Base-by-base conservation (phyloP, 352 stramenopile genomes). In the Discostella stelligera region DNA sequence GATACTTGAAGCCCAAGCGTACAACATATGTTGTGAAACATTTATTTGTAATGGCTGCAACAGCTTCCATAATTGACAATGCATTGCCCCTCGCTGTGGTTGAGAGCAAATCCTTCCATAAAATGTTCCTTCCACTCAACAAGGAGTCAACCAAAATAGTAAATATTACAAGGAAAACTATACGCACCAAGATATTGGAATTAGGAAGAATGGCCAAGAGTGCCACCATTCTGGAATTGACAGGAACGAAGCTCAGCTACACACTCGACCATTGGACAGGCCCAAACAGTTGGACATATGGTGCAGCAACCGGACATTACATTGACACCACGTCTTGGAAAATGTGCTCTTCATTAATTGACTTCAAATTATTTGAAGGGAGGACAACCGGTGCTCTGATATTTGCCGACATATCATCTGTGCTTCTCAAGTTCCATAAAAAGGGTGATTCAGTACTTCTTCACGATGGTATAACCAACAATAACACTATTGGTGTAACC, bases 321-420 rank as follows among this genome's bases (percentile, higher is more conserved):
- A 46, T 63, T 4, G 2, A 63, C 10, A 0, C 10, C 11, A 46
- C 0, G 2, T 6, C 27, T 20, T 63, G 55, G 55, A 20, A n/a
- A 8, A n/a, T 63, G 23, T 3, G 46, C 16, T 63, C 55, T 18
- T 18, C 14, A 0, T 16, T 41, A 4, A 21, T 63, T 11, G 58
- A 66, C 37, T 66, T 66, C 23, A 66, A 66, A 52, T 7, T 66
- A 4, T 66, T 66, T 50, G 48, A 66, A 30, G 37, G 59, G 23
- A 10, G 2, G 0, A 66, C 59, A 6, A 55, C 59, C 16, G 59
- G 59, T 16, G 39, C 49, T 18, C 0, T 14, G 6, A 66, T 66
- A 14, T 54, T 53, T 50, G 14, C n/a, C 20, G 56, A 65, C 11
- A 23, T 65, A 9, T 21, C 16, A 14, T 18, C 9, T 20, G 56